Evolutionary conservation across 495 filamentous ascomycete genomes (phyloP), one percentile per base, ranked within the genome.

Genomic region (Podospora appendiculata): DNA sequence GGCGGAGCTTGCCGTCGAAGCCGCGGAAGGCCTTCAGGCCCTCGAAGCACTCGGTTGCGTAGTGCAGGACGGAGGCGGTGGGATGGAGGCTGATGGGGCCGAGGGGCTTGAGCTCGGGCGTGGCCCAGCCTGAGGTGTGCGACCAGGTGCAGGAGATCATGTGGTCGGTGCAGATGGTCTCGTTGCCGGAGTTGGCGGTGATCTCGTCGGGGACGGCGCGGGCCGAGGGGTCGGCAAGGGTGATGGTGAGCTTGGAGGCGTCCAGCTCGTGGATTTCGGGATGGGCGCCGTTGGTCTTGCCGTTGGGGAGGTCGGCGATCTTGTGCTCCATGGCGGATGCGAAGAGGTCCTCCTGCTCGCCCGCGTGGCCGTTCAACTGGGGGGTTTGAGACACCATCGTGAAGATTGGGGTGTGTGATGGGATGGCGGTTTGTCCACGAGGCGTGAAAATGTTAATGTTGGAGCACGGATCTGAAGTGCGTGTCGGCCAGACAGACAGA

Each of bases 31-130:
- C 81, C 68, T 94, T 95, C 70, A 93, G 77, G 33, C 90, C 90
- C 68, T 95, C 90, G 71, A 95, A 95, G 70, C 90, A 95, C 61
- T 92, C 86, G 38, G 88, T 93, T 13, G 90, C 90, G 66, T 95
- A 95, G 73, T 95, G 89, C 38, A 95, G 80, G 32, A 83, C 81
- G n/a, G 84, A 88, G 13, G 90, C 86, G 12, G 86, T 90, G 7
- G 91, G 91, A 69, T 88, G 85, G 62, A 96, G 79, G 57, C 79
- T 78, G 32, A 96, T 72, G 25, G 89, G 88, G 48, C 86, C 83
- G 67, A 85, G 93, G 1, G 91, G 89, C 58, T 80, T 81, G 41
- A 96, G 72, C 54, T 89, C 78, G 12, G 91, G 92, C 0, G 82
- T 78, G 13, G 75, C 72, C 91, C 91, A 96, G 57, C 91, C 91